These are phyloP conservation scores for Takashimella koratensis DNA, from an alignment of 1,284 basidiomycete species.

Conservation along the genomic window DNA sequence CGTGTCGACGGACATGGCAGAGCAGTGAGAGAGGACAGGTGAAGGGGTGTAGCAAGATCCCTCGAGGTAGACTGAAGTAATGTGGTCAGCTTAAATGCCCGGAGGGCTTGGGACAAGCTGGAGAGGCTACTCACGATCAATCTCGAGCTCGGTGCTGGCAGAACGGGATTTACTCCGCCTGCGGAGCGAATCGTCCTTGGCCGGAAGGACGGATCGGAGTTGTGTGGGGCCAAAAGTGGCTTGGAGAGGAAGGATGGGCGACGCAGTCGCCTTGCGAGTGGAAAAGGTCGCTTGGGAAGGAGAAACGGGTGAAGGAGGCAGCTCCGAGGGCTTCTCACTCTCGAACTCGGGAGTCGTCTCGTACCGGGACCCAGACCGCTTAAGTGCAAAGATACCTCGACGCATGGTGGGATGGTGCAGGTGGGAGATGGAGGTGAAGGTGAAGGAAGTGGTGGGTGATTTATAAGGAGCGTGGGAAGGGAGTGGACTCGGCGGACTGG, in stretches of 20 bases:
- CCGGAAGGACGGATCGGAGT: constrained; percentile 3
- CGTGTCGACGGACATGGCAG: not conserved
- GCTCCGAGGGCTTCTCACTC: not conserved
- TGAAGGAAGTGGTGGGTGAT: too few species aligned
- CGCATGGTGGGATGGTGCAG: not conserved
- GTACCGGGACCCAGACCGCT: not conserved
- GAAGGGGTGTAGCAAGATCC: not conserved
- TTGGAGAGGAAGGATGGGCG: constrained; percentile 2
- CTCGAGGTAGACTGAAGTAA: too few species aligned
- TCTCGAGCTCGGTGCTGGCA: not conserved
- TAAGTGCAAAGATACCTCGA: not conserved
- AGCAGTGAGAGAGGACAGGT: not conserved
- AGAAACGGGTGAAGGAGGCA: not conserved
- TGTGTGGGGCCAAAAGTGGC: constrained; percentile 9
- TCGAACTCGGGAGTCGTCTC: not conserved
- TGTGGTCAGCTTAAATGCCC: not conserved
- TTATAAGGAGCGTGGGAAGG: too few species aligned
- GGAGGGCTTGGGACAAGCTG: not conserved
- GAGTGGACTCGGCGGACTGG: too few species aligned
- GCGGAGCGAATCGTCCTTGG: not conserved
- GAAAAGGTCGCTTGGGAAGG: too few species aligned
- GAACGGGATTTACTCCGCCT: not conserved
- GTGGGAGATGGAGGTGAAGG: too few species aligned
- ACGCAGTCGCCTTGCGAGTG: too few species aligned
- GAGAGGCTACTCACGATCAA: not conserved